These are phyloP conservation scores for Metschnikowia gelsemii DNA, from an alignment of 805 yeast genomes.

Conservation along the genomic window DNA sequence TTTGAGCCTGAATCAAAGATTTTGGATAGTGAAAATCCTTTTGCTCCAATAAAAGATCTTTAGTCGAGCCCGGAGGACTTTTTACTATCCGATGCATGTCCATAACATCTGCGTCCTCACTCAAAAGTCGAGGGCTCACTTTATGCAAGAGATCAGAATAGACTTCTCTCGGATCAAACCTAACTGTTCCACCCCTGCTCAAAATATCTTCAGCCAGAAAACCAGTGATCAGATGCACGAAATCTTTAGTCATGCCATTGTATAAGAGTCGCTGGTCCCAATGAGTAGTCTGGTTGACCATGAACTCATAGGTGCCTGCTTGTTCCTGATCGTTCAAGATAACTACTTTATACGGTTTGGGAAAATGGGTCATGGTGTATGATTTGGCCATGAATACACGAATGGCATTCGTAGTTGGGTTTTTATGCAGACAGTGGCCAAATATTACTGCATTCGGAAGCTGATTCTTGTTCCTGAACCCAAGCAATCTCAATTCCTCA, in stretches of 20 bases:
- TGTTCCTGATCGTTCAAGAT: conserved; percentile 23
- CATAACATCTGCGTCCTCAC: conserved; percentile 25
- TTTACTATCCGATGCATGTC: conserved; percentile 25
- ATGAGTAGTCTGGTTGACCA: conserved; percentile 19
- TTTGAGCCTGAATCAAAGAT: conserved; percentile 26
- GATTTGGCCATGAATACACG: conserved; percentile 26
- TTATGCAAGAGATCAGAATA: conserved; percentile 24
- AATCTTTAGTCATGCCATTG: conserved; percentile 17
- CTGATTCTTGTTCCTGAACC: conserved; percentile 26
- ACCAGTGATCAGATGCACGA: conserved; percentile 3
- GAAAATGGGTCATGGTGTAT: conserved; percentile 23
- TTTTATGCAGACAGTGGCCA: conserved; percentile 18
- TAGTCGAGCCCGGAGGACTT: conserved; percentile 6
- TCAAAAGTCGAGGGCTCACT: conserved; percentile 24
- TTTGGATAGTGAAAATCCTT: conserved; percentile 28
- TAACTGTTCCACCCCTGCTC: background rate
- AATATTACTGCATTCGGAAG: conserved; percentile 28
- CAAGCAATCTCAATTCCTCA: conserved; percentile 23
- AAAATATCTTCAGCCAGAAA: conserved; percentile 5
- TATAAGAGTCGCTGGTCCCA: conserved; percentile 17
- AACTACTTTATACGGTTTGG: conserved; percentile 28
- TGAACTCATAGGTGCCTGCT: conserved; percentile 33
- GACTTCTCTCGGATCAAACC: conserved; percentile 22
- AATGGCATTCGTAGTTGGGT: conserved; percentile 15
- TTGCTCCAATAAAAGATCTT: conserved; percentile 14